Base-by-base conservation (phyloP, 495 filamentous ascomycete species). In the Evernia prunastri region DNA sequence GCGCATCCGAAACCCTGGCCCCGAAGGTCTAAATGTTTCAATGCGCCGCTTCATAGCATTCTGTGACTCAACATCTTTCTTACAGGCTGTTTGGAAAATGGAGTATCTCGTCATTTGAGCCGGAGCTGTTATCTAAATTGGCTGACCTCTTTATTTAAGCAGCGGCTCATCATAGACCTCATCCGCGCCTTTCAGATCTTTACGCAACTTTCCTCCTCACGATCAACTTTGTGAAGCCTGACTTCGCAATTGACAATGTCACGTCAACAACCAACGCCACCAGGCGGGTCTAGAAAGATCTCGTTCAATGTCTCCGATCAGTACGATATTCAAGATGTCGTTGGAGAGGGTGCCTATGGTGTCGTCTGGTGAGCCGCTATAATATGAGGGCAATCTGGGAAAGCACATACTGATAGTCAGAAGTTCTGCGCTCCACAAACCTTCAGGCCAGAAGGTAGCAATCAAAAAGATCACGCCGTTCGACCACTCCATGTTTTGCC, bases 381-480 rank as follows among this genome's bases (percentile, higher is more conserved):
- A 39, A 63, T 10, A 43, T 17, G 23, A 54, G 11, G 31, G 25
- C 36, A n/a, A 39, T 31, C 5, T 13, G 23, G 33, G 60, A 23
- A 15, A 47, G 35, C 53, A 40, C 10, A 45, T 63, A 51, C 66
- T 77, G 68, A 74, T 40, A 17, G 11, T 23, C 64, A 66, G n/a
- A 68, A 96, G 92, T 79, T 99, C 95, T 57, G 95, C 95, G 35
- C 86, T 97, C 66, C 95, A 99, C 80, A 97, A 97, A 80, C 95
- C 95, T 8, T 97, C 95, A 4, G 87, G 91, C 67, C 95, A 99
- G 78, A 97, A 97, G 79, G 95, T 99, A 58, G 95, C 95, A 36
- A 99, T 99, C 80, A 99, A 99, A 81, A 99, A 99, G 83, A 99
- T 99, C 70, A 97, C 92, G 2, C 95, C 94, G 1, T 97, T 97